phyloP scores from a whole-genome alignment of 2,329 filamentous ascomycete genomes.

The Fusarium siculi region DNA sequence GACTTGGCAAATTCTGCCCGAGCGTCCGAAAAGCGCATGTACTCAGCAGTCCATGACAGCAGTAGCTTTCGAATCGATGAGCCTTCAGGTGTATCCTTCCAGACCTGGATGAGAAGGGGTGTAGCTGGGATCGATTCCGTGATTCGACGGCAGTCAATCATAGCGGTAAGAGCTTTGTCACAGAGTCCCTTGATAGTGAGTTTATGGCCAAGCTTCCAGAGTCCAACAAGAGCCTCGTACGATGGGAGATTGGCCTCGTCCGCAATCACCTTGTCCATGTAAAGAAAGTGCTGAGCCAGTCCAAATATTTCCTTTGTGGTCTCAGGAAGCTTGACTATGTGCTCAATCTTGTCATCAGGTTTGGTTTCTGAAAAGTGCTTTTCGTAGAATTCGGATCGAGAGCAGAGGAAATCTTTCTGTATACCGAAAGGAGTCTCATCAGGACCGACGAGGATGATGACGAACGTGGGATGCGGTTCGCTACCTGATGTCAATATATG shows the following conservation, averaged over 20 bases:
- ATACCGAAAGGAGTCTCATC: slow-evolving; percentile 66
- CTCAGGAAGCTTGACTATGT: slow-evolving; percentile 62
- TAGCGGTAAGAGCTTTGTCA: slow-evolving; percentile 65
- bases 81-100: slow-evolving; percentile 70
- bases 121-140: slow-evolving; percentile 68
- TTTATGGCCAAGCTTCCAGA: slow-evolving; percentile 67
- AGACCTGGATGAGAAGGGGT: slow-evolving; percentile 68
- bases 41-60: slow-evolving; percentile 71
- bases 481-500: slow-evolving; percentile 47
- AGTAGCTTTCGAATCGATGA: slow-evolving; percentile 69
- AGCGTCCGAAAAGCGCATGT: slow-evolving; percentile 67
- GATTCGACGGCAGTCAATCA: slow-evolving; percentile 64
- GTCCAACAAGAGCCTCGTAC: slow-evolving; percentile 64
- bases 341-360: slow-evolving; percentile 56
- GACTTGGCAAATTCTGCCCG: slow-evolving; percentile 69
- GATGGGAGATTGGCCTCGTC: slow-evolving; percentile 56
- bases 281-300: slow-evolving; percentile 65
- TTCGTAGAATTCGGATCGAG: slow-evolving; percentile 61
- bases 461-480: slow-evolving; percentile 65
- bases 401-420: slow-evolving; percentile 68
- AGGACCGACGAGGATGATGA: slow-evolving; percentile 64
- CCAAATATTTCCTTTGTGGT: slow-evolving; percentile 62
- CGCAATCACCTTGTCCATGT: slow-evolving; percentile 60
- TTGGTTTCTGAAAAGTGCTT: slow-evolving; percentile 54
- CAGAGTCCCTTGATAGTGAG: slow-evolving; percentile 66